Conservation (phyloP, 106 monocot species). For the Alisma plantagoaquatica region DNA sequence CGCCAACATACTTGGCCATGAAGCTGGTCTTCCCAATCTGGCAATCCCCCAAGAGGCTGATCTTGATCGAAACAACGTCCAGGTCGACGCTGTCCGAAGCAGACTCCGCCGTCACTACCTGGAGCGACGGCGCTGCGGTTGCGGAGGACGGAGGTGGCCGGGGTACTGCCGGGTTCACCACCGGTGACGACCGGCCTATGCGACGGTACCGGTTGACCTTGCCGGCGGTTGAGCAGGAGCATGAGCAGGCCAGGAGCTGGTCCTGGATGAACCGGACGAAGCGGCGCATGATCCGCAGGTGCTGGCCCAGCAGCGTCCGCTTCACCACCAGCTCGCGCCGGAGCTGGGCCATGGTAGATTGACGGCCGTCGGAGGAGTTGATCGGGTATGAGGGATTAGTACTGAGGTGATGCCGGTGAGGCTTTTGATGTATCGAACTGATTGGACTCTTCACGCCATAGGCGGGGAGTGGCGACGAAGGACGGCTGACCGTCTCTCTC, state of each 20-base stretch:
- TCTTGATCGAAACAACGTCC: slow-evolving; percentile 52
- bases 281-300: slow-evolving; percentile 22
- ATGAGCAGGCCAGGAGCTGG: slow-evolving; percentile 23
- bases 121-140: background rate
- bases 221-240: slow-evolving; percentile 12
- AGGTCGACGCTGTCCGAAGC: slow-evolving; percentile 14
- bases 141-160: background rate
- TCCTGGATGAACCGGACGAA: slow-evolving; percentile 30
- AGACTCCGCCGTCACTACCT: background rate
- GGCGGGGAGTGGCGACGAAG: too few relatives aligned
- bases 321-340: slow-evolving; percentile 1
- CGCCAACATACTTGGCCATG: slow-evolving; percentile 27
- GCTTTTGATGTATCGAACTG: background rate
- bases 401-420: background rate
- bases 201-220: slow-evolving; percentile 11
- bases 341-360: slow-evolving; percentile 2
- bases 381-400: too few relatives aligned
- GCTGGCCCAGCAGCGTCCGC: slow-evolving; percentile 18
- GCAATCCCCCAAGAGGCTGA: slow-evolving; percentile 76
- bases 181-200: slow-evolving; percentile 2
- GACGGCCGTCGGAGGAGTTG: too few relatives aligned
- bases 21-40: slow-evolving; percentile 81
- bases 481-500: too few relatives aligned
- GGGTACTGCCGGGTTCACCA: too few relatives aligned
- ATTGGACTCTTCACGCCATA: too few relatives aligned